Evolutionary conservation across 177 flowering plant species (phyloP).

Genomic region (Vitis hybrid): DNA sequence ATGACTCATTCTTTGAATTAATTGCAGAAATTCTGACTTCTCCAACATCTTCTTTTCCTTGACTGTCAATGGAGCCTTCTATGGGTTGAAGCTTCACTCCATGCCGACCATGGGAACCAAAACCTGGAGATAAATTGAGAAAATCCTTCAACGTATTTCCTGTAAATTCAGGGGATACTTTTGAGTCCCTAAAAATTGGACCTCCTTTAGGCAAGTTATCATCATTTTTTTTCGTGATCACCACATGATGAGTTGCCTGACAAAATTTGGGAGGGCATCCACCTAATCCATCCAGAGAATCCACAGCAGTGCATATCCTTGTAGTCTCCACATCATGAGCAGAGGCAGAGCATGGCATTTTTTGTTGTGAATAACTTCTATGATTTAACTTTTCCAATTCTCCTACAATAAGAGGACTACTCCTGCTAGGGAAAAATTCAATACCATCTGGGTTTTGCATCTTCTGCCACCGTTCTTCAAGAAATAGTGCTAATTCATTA

Average conservation of each 20-base stretch:
- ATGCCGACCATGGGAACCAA: conserved; percentile 19
- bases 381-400: conserved; percentile 19
- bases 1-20: conserved; percentile 44
- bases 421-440: conserved; percentile 19
- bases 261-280: conserved; percentile 35
- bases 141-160: conserved; percentile 31
- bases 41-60: conserved; percentile 29
- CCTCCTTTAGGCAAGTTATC: conserved; percentile 32
- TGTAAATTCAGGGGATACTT: conserved; percentile 20
- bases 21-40: conserved; percentile 16
- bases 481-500: conserved; percentile 15
- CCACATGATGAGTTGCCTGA: conserved; percentile 45
- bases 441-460: conserved; percentile 21
- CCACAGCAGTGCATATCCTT: conserved; percentile 42
- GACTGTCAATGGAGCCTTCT: conserved; percentile 33
- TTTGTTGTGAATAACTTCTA: conserved; percentile 22
- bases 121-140: conserved; percentile 22
- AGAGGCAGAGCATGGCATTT: conserved; percentile 29
- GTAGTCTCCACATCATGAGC: conserved; percentile 45
- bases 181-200: conserved; percentile 28
- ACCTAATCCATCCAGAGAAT: conserved; percentile 26
- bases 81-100: conserved; percentile 40
- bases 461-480: conserved; percentile 20
- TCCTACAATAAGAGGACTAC: conserved; percentile 8
- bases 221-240: conserved; percentile 41